phyloP scores from a whole-genome alignment of 2,329 filamentous ascomycete genomes.

The Monosporascus sp. region DNA sequence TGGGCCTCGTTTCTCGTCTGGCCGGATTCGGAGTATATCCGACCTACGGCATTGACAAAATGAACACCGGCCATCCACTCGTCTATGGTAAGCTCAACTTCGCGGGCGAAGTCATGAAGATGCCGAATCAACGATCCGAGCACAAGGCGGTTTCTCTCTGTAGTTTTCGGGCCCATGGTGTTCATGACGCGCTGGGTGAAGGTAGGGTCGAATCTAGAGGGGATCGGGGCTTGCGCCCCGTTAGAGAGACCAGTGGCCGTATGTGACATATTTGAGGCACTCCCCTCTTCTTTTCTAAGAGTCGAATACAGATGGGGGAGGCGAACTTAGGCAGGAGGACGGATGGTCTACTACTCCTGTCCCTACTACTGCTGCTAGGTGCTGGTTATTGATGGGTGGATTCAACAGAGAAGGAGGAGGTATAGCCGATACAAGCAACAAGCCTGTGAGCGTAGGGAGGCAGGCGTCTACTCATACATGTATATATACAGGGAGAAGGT shows the following conservation, averaged over 20 bases:
- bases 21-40: constrained; percentile 49
- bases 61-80: constrained; percentile 74
- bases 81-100: constrained; percentile 69
- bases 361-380: too few relatives aligned
- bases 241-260: constrained; percentile 22
- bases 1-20: constrained; percentile 69
- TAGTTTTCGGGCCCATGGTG: constrained; percentile 64
- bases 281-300: neutral
- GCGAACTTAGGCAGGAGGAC: neutral
- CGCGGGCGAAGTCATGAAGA: constrained; percentile 73
- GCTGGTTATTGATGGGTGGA: too few relatives aligned
- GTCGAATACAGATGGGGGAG: neutral
- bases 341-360: too few relatives aligned
- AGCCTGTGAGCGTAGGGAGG: too few relatives aligned
- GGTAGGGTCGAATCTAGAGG: constrained; percentile 61
- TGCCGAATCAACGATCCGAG: constrained; percentile 61
- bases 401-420: too few relatives aligned
- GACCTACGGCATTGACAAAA: constrained; percentile 69
- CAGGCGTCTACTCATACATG: neutral
- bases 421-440: too few relatives aligned
- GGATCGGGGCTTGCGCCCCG: constrained; percentile 19
- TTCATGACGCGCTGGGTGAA: constrained; percentile 72
- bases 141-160: constrained; percentile 58
- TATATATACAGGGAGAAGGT: constrained; percentile 1
- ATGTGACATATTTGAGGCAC: constrained; percentile 15